Base-by-base conservation (phyloP, 2,329 filamentous ascomycete genomes). In the Sarocladiaceae sp. region DNA sequence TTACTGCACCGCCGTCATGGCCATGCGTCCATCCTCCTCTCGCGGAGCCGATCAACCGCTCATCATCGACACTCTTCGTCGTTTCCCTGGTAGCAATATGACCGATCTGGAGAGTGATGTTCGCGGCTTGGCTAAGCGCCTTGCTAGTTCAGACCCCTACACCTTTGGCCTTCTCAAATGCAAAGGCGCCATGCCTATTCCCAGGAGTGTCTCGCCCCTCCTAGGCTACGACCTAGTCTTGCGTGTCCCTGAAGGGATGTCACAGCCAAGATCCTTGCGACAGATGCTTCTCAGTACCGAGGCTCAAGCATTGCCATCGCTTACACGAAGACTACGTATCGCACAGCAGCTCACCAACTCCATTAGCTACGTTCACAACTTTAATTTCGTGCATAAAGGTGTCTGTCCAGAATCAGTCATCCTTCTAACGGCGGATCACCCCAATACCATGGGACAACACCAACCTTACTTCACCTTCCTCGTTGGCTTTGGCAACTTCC, bases 361-460 rank as follows among this genome's bases (percentile, higher is more conserved):
- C 4, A 42, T 56, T 60, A 4, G 57, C 67, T 50, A 45, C n/a
- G 65, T 74, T 9, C 66, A 74, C 57, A 68, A 72, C 3, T 60
- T 59, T 20, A 57, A 55, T 10, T 67, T 71, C 43, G 69, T 73
- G 5, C 69, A 73, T 55, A 73, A 72, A 48, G 68, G 62, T 45
- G 64, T 73, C 31, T 57, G 66, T 2, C 67, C 68, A 0, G 69
- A 72, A 15, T 65, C 48, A 1, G 43, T 68, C 18, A 45, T 50
- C 12, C 46, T 61, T 4, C 51, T 63, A 35, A 40, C 46, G 6
- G 11, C 6, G 5, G 41, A 19, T 1, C 15, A 9, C 4, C 32
- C 35, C 3, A 31, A 41, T 1, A 39, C 46, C 6, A 12, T 46
- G n/a, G 6, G 9, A 4, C 11, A 39, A 6, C 16, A 19, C 11